phyloP scores from a whole-genome alignment of 805 yeast genomes.

The Yarrowia deformans region DNA sequence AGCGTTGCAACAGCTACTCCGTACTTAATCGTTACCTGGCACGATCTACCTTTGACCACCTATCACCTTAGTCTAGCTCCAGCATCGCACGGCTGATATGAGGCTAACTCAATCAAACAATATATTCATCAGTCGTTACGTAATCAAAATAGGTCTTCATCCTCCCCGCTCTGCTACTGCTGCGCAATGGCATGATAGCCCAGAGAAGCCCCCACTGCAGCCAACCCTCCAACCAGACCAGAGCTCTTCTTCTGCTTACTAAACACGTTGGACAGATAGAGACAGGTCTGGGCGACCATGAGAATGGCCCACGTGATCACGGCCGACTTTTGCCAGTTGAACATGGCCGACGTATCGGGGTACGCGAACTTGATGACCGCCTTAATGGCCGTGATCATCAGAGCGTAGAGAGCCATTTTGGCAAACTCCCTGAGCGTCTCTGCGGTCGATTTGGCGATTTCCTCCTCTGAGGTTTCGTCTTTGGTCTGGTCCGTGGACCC shows the following conservation, averaged over 20 bases:
- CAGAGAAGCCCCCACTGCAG: neutral
- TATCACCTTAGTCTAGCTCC: no score
- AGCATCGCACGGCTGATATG: no score
- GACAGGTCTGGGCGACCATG: neutral
- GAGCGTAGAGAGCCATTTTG: neutral
- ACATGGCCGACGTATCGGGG: neutral
- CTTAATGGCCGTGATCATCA: neutral
- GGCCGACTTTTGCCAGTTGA: neutral
- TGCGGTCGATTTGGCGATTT: no score
- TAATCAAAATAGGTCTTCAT: no score
- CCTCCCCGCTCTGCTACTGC: neutral
- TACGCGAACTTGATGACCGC: neutral
- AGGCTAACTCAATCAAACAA: no score
- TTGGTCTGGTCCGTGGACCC: no score
- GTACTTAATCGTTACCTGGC: no score
- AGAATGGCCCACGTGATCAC: neutral
- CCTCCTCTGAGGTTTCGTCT: no score
- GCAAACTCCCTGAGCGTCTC: neutral
- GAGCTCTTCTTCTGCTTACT: neutral
- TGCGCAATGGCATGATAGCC: constrained; percentile 1
- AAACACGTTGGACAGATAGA: neutral
- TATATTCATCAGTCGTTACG: no score
- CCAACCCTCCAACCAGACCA: neutral
- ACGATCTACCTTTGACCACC: no score
- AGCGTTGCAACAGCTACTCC: no score